A percentile compares a stretch with the other conserved stretches of the same genome.
phyloP scores from a whole-genome alignment of 2,329 filamentous ascomycete genomes.

The Ampelomyces quisqualis region DNA sequence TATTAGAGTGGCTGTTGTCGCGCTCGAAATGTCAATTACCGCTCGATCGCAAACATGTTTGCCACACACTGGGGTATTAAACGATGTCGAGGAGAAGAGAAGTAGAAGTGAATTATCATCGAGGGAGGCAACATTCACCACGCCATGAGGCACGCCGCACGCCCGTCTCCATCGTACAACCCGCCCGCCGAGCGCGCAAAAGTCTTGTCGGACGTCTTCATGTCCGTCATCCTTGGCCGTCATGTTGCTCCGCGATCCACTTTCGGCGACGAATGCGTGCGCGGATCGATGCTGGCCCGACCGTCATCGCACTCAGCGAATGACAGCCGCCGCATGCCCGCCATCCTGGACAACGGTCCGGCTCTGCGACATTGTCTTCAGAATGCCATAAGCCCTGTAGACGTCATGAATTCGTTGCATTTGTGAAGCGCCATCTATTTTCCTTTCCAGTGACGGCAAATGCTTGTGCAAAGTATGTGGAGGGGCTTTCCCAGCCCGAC shows the following conservation, averaged over 20 bases:
- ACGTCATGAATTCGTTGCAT: background rate
- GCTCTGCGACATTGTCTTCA: background rate
- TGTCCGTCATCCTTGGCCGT: constrained; percentile 10
- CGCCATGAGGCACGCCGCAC: too few species aligned
- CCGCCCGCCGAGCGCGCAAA: constrained; percentile 10
- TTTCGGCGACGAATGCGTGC: constrained; percentile 4
- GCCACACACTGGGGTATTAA: constrained; percentile 4
- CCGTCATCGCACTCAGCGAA: constrained; percentile 5
- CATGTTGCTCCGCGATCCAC: constrained; percentile 14
- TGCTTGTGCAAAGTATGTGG: too few species aligned
- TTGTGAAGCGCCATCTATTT: too few species aligned
- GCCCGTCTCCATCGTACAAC: constrained; percentile 8
- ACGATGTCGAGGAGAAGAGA: constrained; percentile 1
- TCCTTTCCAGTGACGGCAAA: too few species aligned
- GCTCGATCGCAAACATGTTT: constrained; percentile 8
- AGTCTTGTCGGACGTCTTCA: constrained; percentile 19
- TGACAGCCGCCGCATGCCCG: background rate
- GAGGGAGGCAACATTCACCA: constrained; percentile 6
- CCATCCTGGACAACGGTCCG: background rate
- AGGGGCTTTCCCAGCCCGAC: too few species aligned
- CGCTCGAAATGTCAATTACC: background rate
- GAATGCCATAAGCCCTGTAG: background rate
- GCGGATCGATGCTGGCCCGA: constrained; percentile 18
- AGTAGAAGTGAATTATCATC: background rate
- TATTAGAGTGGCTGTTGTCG: constrained; percentile 7